A percentile compares a stretch with the other conserved stretches of the same genome.
phyloP scores from a whole-genome alignment of 208 protist genomes.

The Blastocrithidia nonstop region DNA sequence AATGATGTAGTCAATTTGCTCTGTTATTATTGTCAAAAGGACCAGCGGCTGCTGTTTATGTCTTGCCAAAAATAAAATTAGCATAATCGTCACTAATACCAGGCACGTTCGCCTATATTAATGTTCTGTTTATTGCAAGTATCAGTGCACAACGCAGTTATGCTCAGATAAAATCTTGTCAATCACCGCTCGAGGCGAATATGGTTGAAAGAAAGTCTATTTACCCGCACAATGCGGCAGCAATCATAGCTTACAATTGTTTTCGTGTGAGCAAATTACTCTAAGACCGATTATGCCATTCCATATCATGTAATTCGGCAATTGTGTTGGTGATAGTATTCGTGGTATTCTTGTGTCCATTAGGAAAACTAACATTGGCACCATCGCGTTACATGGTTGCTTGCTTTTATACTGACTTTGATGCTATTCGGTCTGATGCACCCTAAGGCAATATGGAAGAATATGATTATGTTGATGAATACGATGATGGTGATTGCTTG shows the following conservation, averaged over 20 bases:
- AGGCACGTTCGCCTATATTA: slow-evolving; percentile 15
- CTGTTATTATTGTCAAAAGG: slow-evolving; percentile 14
- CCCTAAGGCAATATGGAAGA: too few species aligned
- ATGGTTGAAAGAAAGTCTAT: slow-evolving; percentile 39
- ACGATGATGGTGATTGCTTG: too few species aligned
- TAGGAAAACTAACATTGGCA: too few species aligned
- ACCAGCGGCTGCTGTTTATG: not conserved
- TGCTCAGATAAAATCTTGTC: slow-evolving; percentile 58
- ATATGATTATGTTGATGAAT: too few species aligned
- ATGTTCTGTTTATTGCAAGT: slow-evolving; percentile 47
- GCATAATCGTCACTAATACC: slow-evolving; percentile 12
- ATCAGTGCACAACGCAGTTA: slow-evolving; percentile 56
- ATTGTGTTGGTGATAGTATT: not conserved
- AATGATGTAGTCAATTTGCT: slow-evolving; percentile 34
- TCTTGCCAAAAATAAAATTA: slow-evolving; percentile 5
- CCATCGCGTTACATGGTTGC: too few species aligned
- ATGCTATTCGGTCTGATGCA: too few species aligned
- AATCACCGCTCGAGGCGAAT: slow-evolving; percentile 21
- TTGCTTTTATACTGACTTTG: too few species aligned
- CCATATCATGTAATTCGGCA: too few species aligned
- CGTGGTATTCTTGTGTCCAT: slow-evolving; percentile 6
- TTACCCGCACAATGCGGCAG: slow-evolving; percentile 55
- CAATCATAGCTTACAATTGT: slow-evolving; percentile 43
- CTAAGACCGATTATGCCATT: not conserved
- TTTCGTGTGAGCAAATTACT: slow-evolving; percentile 1